Evolutionary conservation across 129 eudicot genomes (phyloP).

Genomic region (Helianthus tuberosus): DNA sequence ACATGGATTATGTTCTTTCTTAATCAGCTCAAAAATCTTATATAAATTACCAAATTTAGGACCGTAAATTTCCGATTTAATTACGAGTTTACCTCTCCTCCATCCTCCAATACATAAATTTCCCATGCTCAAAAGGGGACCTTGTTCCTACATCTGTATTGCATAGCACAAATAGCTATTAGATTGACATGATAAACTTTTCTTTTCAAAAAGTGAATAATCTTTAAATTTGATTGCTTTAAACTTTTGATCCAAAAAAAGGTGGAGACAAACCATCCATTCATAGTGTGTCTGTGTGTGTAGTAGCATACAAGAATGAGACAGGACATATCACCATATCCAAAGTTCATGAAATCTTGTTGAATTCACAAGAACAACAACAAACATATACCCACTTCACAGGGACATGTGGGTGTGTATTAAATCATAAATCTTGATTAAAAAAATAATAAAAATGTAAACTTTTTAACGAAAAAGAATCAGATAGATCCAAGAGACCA

Average conservation of each 20-base stretch:
- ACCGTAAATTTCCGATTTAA: not conserved
- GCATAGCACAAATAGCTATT: slow-evolving; percentile 20
- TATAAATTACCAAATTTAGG: not conserved
- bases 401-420: not conserved
- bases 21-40: not conserved
- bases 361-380: slow-evolving; percentile 30
- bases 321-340: slow-evolving; percentile 24
- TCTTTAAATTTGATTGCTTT: not conserved
- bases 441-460: not conserved
- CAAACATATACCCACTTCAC: slow-evolving; percentile 14
- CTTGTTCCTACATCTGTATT: slow-evolving; percentile 98
- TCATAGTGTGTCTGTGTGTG: slow-evolving; percentile 20
- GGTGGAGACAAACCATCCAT: slow-evolving; percentile 10
- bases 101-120: slow-evolving; percentile 92
- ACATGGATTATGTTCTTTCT: not conserved
- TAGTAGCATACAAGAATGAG: slow-evolving; percentile 24
- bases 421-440: slow-evolving; percentile 1
- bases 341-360: slow-evolving; percentile 3
- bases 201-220: slow-evolving; percentile 14
- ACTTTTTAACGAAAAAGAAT: not conserved
- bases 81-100: slow-evolving; percentile 81
- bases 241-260: slow-evolving; percentile 18
- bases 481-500: slow-evolving; percentile 25
- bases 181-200: not conserved
- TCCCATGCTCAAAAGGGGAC: slow-evolving; percentile 99